Percentiles rank a stretch among this genome's conserved stretches.
These are phyloP conservation scores for Neohortaea acidophila DNA, from an alignment of 495 filamentous ascomycete genomes.

Conservation along the genomic window DNA sequence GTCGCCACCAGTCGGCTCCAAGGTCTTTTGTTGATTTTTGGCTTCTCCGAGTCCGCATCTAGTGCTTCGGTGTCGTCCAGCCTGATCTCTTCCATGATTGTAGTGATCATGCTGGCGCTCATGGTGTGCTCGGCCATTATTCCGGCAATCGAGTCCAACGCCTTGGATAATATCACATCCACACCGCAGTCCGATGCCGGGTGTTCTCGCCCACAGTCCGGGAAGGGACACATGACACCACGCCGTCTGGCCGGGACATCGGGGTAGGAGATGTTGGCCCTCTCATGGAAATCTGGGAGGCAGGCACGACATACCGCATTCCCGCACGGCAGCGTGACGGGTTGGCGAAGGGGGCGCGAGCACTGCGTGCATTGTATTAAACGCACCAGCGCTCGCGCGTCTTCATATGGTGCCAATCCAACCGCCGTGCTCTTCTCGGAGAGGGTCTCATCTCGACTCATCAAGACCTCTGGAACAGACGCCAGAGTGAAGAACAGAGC, in stretches of 20 bases:
- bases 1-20: constrained; percentile 50
- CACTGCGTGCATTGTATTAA: constrained; percentile 64
- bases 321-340: constrained; percentile 72
- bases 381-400: constrained; percentile 46
- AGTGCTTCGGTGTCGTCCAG: too few relatives aligned
- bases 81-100: constrained; percentile 27
- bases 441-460: constrained; percentile 15
- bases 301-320: constrained; percentile 61
- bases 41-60: constrained; percentile 6
- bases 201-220: constrained; percentile 52
- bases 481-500: constrained; percentile 11
- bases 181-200: constrained; percentile 56
- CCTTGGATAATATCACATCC: constrained; percentile 59
- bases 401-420: constrained; percentile 31
- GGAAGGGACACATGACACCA: constrained; percentile 58
- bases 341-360: constrained; percentile 48
- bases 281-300: constrained; percentile 45
- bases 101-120: constrained; percentile 22
- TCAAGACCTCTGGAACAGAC: constrained; percentile 16
- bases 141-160: constrained; percentile 39
- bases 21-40: constrained; percentile 19
- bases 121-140: constrained; percentile 29
- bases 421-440: constrained; percentile 5
- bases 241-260: constrained; percentile 44
- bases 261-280: constrained; percentile 62